Base-by-base conservation (phyloP, 2,329 filamentous ascomycete genomes). In the Fusarium burgessii region DNA sequence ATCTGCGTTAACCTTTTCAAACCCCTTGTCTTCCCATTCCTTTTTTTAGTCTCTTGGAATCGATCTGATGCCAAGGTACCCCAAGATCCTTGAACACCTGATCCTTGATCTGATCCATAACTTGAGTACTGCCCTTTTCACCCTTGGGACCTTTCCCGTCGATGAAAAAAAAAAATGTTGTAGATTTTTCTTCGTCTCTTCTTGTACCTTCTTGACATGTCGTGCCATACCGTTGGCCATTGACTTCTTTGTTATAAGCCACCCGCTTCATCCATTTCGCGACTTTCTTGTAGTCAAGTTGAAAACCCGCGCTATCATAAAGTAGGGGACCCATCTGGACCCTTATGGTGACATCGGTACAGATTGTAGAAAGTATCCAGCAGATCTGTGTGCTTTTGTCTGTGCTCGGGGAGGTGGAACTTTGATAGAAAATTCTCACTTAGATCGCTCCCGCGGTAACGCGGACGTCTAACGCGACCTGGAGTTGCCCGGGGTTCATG, bases 241-340 rank as follows among this genome's bases (percentile, higher is more conserved):
- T 1, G 38, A 4, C 4, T 54, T 67, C 38, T 67, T 67, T 74
- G 29, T 45, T 72, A 4, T 64, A 74, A 4, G 15, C 7, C 6
- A 11, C 5, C 7, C 68, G 72, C 32, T 66, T 73, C 68, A 75
- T 74, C 58, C 52, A 62, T 14, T 55, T 40, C 6, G 43, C 43
- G 0, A 75, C 68, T 18, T 75, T 75, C 0, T 62, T 18, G 38
- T 62, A 74, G 20, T 75, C 72, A 2, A 75, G 62, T 40, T 75
- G 65, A 18, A 68, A 75, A 3, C 72, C 70, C 0, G 49, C 68
- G 1, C 6, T 9, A 20, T 75, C 68, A 7, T 74, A 75, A 75
- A 3, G 68, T 62, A 1, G 72, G 68, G 0, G 60, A 49, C 5
- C 73, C 72, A 12, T 73, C 25, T 2, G 58, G 55, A 6, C 68